Conservation (phyloP, 805 yeast genomes). For the Scheffersomyces stipitis region DNA sequence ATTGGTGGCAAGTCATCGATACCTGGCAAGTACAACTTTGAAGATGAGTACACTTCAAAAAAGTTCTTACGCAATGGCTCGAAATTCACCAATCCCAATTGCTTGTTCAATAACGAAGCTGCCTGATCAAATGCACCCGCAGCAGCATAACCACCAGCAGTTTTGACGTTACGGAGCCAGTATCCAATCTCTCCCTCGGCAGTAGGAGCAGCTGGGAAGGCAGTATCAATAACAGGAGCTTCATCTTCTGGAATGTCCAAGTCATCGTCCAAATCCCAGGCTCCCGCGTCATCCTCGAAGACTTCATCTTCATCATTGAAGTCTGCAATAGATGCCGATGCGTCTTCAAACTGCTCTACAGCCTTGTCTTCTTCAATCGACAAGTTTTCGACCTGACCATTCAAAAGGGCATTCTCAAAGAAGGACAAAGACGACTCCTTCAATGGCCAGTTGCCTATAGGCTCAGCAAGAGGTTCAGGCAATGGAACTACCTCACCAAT, state of each 20-base stretch:
- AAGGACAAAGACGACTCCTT: slow-evolving; percentile 68
- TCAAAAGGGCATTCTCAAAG: slow-evolving; percentile 77
- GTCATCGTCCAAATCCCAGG: slow-evolving; percentile 82
- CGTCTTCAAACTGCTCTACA: slow-evolving; percentile 5
- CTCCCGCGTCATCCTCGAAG: slow-evolving; percentile 54
- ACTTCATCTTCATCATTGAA: slow-evolving; percentile 29
- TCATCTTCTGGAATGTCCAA: slow-evolving; percentile 63
- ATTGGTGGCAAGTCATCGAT: slow-evolving; percentile 73
- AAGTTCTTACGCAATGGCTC: slow-evolving; percentile 85
- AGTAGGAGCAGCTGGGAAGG: slow-evolving; percentile 20
- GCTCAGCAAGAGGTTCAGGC: slow-evolving; percentile 48
- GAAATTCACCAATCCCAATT: slow-evolving; percentile 81
- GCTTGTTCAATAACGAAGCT: slow-evolving; percentile 86
- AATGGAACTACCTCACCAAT: slow-evolving; percentile 40
- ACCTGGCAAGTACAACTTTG: slow-evolving; percentile 73
- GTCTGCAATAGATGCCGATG: slow-evolving; percentile 15
- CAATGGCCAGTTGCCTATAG: slow-evolving; percentile 77
- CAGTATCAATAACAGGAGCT: slow-evolving; percentile 14
- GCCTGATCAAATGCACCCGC: slow-evolving; percentile 97
- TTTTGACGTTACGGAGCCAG: slow-evolving; percentile 88
- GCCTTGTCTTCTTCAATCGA: slow-evolving; percentile 42
- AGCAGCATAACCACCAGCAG: slow-evolving; percentile 91
- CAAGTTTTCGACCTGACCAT: slow-evolving; percentile 71
- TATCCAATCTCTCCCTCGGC: slow-evolving; percentile 60
- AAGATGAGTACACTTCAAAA: slow-evolving; percentile 77